Evolutionary conservation across 805 yeast species (phyloP), one percentile per base, ranked within the genome.

Genomic region (Priceomyces castillae): DNA sequence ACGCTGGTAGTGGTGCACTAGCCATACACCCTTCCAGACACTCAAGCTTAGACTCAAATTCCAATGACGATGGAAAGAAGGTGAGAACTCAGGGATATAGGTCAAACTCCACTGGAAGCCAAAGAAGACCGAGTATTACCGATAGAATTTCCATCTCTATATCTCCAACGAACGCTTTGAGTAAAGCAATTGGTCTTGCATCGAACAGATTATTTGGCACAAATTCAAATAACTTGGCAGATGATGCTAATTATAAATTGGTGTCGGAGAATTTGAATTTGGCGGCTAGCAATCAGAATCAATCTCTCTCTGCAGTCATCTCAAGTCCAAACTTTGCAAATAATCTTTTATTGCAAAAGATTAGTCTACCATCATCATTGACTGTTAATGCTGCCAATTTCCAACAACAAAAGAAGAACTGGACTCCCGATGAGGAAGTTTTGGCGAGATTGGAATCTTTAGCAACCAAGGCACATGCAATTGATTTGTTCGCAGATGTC

Each of bases 381-480:
- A 41, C 57, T 4, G 57, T 62, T 11, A 42, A 56, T 6, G 44
- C 52, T 41, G 43, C 39, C 39, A 36, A 35, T 31, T 35, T 30
- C 39, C 44, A 22, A 14, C 37, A 49, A 31, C 53, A 50, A 36
- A 34, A 30, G 40, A 30, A 30, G 39, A 18, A 26, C 40, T 48
- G 22, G 15, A 30, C 28, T 16, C 52, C 62, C n/a, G 73, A 69
- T 46, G 71, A 66, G 61, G 53, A 44, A 61, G 74, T 64, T 30
- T 64, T 55, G 62, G 63, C 46, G 20, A 70, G 74, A 43, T 69
- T 90, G 46, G 96, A 90, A 60, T 72, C 81, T 1, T 67, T 89
- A 36, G 89, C 96, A 2, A 89, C 97, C 0, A 90, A 89, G 67
- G 89, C 96, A 0, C 94, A 90, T 58, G 96, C 95, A 0, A 82